Percentiles rank a stretch among this genome's conserved stretches.
Evolutionary conservation across 371 early-diverging fungal species (phyloP).

Genomic region (Circinella minor): DNA sequence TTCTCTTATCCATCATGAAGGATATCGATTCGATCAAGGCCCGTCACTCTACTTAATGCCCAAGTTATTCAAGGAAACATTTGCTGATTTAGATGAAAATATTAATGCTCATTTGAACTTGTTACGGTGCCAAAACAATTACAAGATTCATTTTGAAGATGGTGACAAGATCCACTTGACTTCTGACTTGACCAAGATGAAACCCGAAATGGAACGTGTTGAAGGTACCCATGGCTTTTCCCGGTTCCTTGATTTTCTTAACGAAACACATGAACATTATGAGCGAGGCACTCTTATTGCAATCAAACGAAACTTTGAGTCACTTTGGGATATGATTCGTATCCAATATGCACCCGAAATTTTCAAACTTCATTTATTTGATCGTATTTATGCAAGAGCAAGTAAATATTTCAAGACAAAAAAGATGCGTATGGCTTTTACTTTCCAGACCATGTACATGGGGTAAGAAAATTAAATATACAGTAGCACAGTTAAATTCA

Average conservation of each 20-base stretch:
- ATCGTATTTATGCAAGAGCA: slow-evolving; percentile 53
- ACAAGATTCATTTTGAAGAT: slow-evolving; percentile 63
- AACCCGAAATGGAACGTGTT: slow-evolving; percentile 56
- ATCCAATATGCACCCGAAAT: slow-evolving; percentile 44
- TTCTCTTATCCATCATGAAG: slow-evolving; percentile 56
- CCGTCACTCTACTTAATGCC: slow-evolving; percentile 71
- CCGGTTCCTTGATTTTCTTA: slow-evolving; percentile 52
- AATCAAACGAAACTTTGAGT: slow-evolving; percentile 58
- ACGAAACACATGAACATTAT: slow-evolving; percentile 62
- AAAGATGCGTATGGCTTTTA: slow-evolving; percentile 68
- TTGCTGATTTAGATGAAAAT: slow-evolving; percentile 60
- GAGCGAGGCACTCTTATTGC: slow-evolving; percentile 51
- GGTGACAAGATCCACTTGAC: slow-evolving; percentile 55
- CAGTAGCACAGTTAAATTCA: too few relatives aligned
- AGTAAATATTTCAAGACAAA: slow-evolving; percentile 58
- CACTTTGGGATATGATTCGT: slow-evolving; percentile 53
- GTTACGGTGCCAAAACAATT: slow-evolving; percentile 63
- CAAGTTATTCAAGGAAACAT: slow-evolving; percentile 57
- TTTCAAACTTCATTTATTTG: slow-evolving; percentile 56
- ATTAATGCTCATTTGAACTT: slow-evolving; percentile 58
- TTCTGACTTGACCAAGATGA: slow-evolving; percentile 58
- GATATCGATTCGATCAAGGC: slow-evolving; percentile 67
- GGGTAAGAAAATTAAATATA: slow-evolving; percentile 35
- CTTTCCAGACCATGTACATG: slow-evolving; percentile 68
- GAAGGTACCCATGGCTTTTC: slow-evolving; percentile 54